These are phyloP conservation scores for Capsicum rhomboideum DNA, from an alignment of 257 asterid species.

Conservation along the genomic window DNA sequence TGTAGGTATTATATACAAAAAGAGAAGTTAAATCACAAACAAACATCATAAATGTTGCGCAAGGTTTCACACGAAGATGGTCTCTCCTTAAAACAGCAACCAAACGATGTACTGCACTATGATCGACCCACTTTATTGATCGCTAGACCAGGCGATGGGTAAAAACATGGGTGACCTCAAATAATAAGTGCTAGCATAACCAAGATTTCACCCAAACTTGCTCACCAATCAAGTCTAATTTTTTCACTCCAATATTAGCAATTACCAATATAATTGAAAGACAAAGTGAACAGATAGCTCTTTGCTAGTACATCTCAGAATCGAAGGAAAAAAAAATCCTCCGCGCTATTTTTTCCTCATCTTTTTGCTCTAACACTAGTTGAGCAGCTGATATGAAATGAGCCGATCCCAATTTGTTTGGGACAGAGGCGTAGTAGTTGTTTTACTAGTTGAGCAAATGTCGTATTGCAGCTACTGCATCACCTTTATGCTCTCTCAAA, in stretches of 20 bases:
- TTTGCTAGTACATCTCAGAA: background rate
- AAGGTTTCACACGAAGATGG: no score
- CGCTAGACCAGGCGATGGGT: no score
- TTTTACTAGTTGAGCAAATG: conserved; percentile 42
- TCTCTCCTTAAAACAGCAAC: no score
- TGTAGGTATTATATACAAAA: no score
- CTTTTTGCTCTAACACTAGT: background rate
- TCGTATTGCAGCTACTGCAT: conserved; percentile 88
- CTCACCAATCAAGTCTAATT: background rate
- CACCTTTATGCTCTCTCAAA: conserved; percentile 85
- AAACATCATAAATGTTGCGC: no score
- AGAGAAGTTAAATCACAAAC: no score
- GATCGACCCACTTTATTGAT: background rate
- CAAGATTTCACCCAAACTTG: background rate
- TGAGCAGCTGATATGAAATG: background rate
- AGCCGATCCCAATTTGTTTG: background rate
- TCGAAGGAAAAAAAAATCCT: no score
- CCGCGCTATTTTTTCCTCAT: background rate
- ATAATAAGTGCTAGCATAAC: background rate
- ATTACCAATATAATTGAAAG: background rate
- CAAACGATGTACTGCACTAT: no score
- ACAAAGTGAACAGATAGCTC: background rate
- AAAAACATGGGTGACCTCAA: background rate
- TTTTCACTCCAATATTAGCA: background rate
- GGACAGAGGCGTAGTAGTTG: background rate